Conservation (phyloP, 129 eudicot species). For the Logfia minima region DNA sequence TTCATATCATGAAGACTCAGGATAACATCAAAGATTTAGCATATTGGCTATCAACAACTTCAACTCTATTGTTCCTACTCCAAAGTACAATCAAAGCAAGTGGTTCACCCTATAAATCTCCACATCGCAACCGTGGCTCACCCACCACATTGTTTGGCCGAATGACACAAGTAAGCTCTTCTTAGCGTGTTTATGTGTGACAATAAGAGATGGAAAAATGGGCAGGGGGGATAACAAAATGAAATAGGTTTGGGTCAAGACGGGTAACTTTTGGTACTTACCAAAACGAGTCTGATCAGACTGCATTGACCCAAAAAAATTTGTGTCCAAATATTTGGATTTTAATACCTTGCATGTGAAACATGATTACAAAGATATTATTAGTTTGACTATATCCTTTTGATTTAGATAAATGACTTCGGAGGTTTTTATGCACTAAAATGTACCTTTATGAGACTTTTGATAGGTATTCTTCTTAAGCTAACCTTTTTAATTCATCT, state of each 20-base stretch:
- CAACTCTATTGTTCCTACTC: conserved; percentile 83
- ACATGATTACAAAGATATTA: neutral
- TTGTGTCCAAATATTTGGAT: neutral
- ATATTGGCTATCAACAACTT: conserved; percentile 87
- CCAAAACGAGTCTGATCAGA: neutral
- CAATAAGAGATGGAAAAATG: neutral
- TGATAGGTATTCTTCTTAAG: neutral
- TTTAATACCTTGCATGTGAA: neutral
- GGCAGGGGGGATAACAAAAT: neutral
- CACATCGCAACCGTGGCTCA: conserved; percentile 73
- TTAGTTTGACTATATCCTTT: neutral
- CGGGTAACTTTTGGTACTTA: neutral
- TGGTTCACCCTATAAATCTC: conserved; percentile 57
- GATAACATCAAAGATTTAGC: conserved; percentile 69
- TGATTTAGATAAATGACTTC: neutral
- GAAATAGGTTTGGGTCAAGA: neutral
- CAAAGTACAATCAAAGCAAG: conserved; percentile 95
- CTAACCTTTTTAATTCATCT: no score
- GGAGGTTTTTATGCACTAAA: neutral
- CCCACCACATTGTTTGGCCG: conserved; percentile 83
- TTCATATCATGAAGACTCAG: conserved; percentile 49
- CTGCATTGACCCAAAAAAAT: neutral
- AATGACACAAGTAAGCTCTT: conserved; percentile 76
- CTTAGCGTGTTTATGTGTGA: neutral
- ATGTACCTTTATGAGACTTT: neutral